phyloP scores from a whole-genome alignment of 345 rosid genomes.

The Populus ilicifolia region DNA sequence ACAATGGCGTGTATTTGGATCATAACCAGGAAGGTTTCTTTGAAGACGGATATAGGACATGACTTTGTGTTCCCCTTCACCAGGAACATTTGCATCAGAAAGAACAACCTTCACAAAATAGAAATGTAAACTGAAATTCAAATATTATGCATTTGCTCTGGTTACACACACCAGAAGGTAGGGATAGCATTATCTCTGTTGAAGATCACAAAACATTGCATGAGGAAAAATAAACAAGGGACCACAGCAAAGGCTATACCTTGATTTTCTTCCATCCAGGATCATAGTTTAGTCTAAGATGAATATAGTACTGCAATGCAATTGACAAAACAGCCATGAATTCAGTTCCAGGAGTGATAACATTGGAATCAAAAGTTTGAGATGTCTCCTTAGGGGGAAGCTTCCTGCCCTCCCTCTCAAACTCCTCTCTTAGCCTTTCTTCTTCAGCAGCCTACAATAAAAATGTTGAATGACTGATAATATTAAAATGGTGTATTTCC shows the following conservation, averaged over 20 bases:
- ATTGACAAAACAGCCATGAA: slow-evolving; percentile 83
- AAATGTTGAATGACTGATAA: slow-evolving; percentile 6
- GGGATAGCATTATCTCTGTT: not conserved
- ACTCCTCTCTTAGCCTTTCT: slow-evolving; percentile 66
- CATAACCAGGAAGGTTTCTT: slow-evolving; percentile 79
- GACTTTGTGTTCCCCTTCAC: slow-evolving; percentile 97
- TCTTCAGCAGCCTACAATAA: slow-evolving; percentile 76
- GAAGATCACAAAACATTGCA: not conserved
- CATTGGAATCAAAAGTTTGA: slow-evolving; percentile 74
- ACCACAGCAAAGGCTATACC: slow-evolving; percentile 36
- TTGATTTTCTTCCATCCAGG: slow-evolving; percentile 93
- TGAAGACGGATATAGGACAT: slow-evolving; percentile 89
- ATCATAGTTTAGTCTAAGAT: slow-evolving; percentile 74
- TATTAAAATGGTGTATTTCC: not conserved
- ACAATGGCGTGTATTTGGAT: slow-evolving; percentile 91
- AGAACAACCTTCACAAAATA: slow-evolving; percentile 71
- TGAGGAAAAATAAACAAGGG: not conserved
- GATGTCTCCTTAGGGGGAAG: slow-evolving; percentile 73
- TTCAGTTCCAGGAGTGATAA: slow-evolving; percentile 92
- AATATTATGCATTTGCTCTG: not conserved
- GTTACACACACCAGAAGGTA: not conserved
- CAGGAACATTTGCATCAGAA: slow-evolving; percentile 98
- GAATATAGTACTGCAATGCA: slow-evolving; percentile 85
- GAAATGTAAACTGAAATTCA: slow-evolving; percentile 17
- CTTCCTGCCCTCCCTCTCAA: slow-evolving; percentile 77